phyloP scores from a whole-genome alignment of 2,329 filamentous ascomycete species.

The Malbranchea zuffiana region DNA sequence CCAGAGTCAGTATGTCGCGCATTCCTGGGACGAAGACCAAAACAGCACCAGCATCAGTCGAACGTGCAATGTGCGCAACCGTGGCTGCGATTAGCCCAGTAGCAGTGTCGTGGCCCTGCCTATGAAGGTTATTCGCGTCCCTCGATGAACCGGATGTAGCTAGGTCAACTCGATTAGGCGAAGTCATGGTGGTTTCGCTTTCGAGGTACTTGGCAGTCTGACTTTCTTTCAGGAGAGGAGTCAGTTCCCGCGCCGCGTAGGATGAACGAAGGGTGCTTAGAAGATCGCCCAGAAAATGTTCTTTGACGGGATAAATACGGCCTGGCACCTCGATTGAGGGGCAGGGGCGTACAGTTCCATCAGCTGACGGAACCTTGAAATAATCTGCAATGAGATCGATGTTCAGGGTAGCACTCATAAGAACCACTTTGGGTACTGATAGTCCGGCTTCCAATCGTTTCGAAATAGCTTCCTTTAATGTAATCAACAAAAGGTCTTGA shows the following conservation, averaged over 20 bases:
- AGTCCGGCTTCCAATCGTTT: conserved; percentile 24
- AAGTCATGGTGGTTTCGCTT: neutral
- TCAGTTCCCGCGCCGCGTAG: conserved; percentile 17
- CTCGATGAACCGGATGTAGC: too few relatives aligned
- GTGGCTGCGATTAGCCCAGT: conserved; percentile 34
- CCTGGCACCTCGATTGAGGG: conserved; percentile 37
- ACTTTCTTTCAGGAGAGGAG: conserved; percentile 17
- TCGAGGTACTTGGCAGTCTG: conserved; percentile 21
- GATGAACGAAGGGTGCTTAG: conserved; percentile 21
- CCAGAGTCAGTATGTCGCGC: conserved; percentile 27
- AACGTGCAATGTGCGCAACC: conserved; percentile 38
- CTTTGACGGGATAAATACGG: conserved; percentile 34
- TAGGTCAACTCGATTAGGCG: too few relatives aligned
- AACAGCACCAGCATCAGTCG: conserved; percentile 35
- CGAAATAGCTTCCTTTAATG: conserved; percentile 35
- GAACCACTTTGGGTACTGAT: conserved; percentile 34
- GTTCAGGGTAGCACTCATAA: conserved; percentile 43
- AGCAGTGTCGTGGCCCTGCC: conserved; percentile 29
- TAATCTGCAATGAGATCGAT: conserved; percentile 37
- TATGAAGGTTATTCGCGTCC: neutral
- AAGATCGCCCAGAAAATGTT: conserved; percentile 35
- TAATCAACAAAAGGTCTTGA: conserved; percentile 38
- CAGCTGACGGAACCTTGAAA: conserved; percentile 25
- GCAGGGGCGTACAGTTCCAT: conserved; percentile 26
- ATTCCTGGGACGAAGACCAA: conserved; percentile 41